Conservation (phyloP, 371 early-diverging fungal species). For the Rhizomucor miehei region DNA sequence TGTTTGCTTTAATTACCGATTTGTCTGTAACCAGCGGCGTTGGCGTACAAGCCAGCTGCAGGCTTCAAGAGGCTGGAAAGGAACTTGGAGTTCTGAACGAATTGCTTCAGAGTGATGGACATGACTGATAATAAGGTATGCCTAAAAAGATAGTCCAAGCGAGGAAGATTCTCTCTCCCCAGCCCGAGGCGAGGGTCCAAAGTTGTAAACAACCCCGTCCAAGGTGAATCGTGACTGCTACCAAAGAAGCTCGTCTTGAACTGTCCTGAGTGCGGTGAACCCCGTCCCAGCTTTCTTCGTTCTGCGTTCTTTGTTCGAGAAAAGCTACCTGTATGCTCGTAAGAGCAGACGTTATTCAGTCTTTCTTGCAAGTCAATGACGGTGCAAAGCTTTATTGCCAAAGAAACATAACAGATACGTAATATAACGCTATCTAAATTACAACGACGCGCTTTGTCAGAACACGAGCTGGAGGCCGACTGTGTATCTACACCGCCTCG, state of each 20-base stretch:
- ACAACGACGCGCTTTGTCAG: too few relatives aligned
- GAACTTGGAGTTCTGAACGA: conserved; percentile 63
- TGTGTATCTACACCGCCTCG: too few relatives aligned
- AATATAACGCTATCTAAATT: too few relatives aligned
- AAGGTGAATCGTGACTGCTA: background rate
- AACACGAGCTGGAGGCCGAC: too few relatives aligned
- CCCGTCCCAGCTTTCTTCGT: background rate
- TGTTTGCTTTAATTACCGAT: conserved; percentile 54
- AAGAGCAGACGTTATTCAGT: too few relatives aligned
- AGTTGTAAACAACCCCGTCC: background rate
- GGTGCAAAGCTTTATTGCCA: too few relatives aligned
- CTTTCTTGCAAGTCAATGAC: too few relatives aligned
- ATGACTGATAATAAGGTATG: conserved; percentile 2
- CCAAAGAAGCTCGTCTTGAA: background rate
- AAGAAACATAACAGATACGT: too few relatives aligned
- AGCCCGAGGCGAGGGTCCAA: background rate
- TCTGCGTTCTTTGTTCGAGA: too few relatives aligned
- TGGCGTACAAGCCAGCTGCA: conserved; percentile 69
- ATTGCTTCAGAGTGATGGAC: conserved; percentile 42
- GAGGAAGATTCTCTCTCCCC: too few relatives aligned
- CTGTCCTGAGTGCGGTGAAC: background rate
- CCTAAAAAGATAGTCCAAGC: too few relatives aligned
- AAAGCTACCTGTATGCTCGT: too few relatives aligned
- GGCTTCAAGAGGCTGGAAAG: conserved; percentile 67
- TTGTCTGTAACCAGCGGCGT: conserved; percentile 76